A percentile compares a stretch with the other conserved stretches of the same genome.
Evolutionary conservation across 257 asterid genomes (phyloP).

Genomic region (Capsicum rhomboideum): DNA sequence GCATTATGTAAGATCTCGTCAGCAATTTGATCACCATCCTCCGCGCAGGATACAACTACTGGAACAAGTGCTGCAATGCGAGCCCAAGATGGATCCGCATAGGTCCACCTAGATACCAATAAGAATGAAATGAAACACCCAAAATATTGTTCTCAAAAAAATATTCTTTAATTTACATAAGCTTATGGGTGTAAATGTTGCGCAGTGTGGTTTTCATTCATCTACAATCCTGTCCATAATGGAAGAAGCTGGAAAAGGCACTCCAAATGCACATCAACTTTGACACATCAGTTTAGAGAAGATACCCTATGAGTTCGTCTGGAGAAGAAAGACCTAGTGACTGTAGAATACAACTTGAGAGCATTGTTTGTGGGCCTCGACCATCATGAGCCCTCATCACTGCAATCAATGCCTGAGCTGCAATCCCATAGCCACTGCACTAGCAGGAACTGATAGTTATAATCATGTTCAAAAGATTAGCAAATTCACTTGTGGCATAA

Average conservation of each 20-base stretch:
- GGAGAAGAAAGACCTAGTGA: slow-evolving; percentile 81
- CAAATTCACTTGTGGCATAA: not conserved
- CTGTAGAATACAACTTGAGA: slow-evolving; percentile 50
- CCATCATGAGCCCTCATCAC: slow-evolving; percentile 92
- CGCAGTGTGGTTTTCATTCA: not conserved
- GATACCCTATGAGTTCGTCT: slow-evolving; percentile 89
- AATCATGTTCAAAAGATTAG: not conserved
- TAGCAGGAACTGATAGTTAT: slow-evolving; percentile 5
- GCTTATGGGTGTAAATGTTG: not conserved
- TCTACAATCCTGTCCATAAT: not conserved
- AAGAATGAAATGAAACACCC: slow-evolving; percentile 19
- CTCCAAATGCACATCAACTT: not conserved
- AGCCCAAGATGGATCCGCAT: slow-evolving; percentile 98
- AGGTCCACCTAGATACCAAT: slow-evolving; percentile 95
- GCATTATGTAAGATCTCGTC: slow-evolving; percentile 63
- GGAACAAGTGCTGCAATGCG: slow-evolving; percentile 97
- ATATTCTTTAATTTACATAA: not conserved
- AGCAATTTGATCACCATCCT: slow-evolving; percentile 84
- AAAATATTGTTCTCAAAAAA: not conserved
- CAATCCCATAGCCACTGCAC: slow-evolving; percentile 93
- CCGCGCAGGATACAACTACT: slow-evolving; percentile 82
- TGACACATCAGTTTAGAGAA: not conserved
- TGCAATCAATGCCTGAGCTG: slow-evolving; percentile 85
- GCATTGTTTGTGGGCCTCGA: slow-evolving; percentile 79
- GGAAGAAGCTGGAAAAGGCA: not conserved